Conservation (phyloP, 2,329 filamentous ascomycete species). For the Metarhizium robertsii region DNA sequence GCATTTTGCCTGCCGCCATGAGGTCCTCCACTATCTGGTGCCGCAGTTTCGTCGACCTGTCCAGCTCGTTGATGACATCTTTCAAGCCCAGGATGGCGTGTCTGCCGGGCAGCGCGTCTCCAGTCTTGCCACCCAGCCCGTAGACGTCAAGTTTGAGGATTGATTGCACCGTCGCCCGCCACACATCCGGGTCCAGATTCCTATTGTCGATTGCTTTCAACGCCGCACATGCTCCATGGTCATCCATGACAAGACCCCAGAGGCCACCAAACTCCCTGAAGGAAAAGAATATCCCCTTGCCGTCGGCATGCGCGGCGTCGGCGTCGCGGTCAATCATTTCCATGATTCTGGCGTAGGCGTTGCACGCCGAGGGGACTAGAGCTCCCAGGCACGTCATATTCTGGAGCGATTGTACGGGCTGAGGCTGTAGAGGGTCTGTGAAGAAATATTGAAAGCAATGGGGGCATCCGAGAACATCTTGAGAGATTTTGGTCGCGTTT, state of each 20-base stretch:
- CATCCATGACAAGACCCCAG: conserved; percentile 28
- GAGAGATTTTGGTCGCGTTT: conserved; percentile 36
- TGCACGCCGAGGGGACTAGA: conserved; percentile 46
- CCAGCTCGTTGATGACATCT: conserved; percentile 44
- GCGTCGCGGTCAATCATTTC: conserved; percentile 44
- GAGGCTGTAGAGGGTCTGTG: conserved; percentile 22
- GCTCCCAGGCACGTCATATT: conserved; percentile 50
- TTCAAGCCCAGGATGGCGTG: conserved; percentile 38
- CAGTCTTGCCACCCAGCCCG: conserved; percentile 28
- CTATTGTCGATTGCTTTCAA: conserved; percentile 22
- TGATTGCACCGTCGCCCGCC: conserved; percentile 44
- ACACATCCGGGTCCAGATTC: conserved; percentile 41
- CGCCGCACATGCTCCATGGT: conserved; percentile 16
- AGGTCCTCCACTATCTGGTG: conserved; percentile 41
- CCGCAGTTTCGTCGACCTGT: conserved; percentile 36
- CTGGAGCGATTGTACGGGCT: conserved; percentile 43
- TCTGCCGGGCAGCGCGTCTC: conserved; percentile 8
- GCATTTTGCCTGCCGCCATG: conserved; percentile 26
- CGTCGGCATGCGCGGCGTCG: conserved; percentile 30
- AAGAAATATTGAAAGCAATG: conserved; percentile 34
- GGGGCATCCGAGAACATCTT: conserved; percentile 42
- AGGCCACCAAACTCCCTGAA: conserved; percentile 39
- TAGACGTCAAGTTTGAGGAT: conserved; percentile 50
- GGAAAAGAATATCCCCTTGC: conserved; percentile 33
- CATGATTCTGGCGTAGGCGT: conserved; percentile 47